Evolutionary conservation across 2,329 filamentous ascomycete species (phyloP), one percentile per base, ranked within the genome.

Genomic region (Xylariales sp.): DNA sequence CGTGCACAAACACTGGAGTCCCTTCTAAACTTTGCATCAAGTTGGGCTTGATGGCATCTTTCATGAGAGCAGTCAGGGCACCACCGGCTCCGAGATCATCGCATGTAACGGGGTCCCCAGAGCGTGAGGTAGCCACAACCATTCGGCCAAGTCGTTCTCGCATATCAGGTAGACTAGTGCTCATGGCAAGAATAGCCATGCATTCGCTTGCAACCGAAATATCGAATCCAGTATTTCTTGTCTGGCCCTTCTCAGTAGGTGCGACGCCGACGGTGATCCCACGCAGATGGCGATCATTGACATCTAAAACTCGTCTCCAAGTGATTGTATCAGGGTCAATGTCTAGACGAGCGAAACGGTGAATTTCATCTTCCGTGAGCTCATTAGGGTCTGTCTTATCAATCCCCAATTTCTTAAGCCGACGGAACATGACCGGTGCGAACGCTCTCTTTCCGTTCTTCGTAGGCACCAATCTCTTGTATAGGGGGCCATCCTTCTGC

Each of bases 11-110:
- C 2, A 98, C 96, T 0, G 96, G 96, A 7, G 96, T 99, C 34
- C 96, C 96, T 80, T 99, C 96, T 61, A 99, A 85, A 36, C 93
- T 97, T 82, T 99, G 96, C 96, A 99, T 98, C 71, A 99, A 84
- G 83, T 97, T 99, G 67, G 96, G 96, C 86, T 99, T 99, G 83
- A 98, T 97, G 64, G 96, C 94, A 81, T 99, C 96, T 83, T 92
- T 96, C 93, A 99, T 97, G 75, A 99, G 85, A 36, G 94, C 95
- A 50, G 96, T 94, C 72, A 99, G 84, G 58, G 96, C 96, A 75
- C 96, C 96, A 62, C 94, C 94, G 23, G 91, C 93, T 73, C 96
- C 96, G 75, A 99, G 89, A 77, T 99, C 96, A 78, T 99, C 96
- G 77, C 94, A 97, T 67, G 96, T 98, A 55, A 99, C 91, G 1